Percentiles rank a stretch among this genome's conserved stretches.
Conservation (phyloP, 345 rosid genomes). For the Arabidopsis suecica region DNA sequence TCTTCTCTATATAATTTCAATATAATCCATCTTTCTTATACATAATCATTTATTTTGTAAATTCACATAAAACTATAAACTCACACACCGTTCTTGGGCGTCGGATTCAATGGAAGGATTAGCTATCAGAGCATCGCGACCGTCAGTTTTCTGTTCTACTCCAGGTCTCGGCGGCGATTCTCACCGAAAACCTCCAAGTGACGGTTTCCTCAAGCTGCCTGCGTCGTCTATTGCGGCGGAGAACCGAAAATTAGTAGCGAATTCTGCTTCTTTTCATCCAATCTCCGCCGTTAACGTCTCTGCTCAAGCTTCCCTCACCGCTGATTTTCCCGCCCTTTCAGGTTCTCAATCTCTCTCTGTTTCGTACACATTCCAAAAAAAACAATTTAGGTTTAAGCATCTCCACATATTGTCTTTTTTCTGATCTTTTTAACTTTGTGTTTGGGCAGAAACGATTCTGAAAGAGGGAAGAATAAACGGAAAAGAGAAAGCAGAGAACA, state of each 20-base stretch:
- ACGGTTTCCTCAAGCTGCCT: slow-evolving; percentile 42
- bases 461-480: slow-evolving; percentile 40
- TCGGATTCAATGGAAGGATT: slow-evolving; percentile 40
- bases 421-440: not conserved
- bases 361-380: not conserved
- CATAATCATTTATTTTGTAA: not conserved
- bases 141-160: slow-evolving; percentile 34
- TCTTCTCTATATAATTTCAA: slow-evolving; percentile 30
- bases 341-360: slow-evolving; percentile 39
- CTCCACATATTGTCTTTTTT: no score
- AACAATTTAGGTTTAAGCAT: no score
- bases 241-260: slow-evolving; percentile 23
- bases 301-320: slow-evolving; percentile 45
- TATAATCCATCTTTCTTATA: not conserved
- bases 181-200: slow-evolving; percentile 28
- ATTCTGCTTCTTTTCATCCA: slow-evolving; percentile 41
- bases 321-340: slow-evolving; percentile 44
- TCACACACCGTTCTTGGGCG: not conserved
- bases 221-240: slow-evolving; percentile 13
- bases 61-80: not conserved
- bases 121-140: slow-evolving; percentile 43
- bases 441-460: slow-evolving; percentile 40
- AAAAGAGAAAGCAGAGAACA: slow-evolving; percentile 60
- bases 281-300: slow-evolving; percentile 59
- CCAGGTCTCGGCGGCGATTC: slow-evolving; percentile 30